Conservation (phyloP, 208 protist genomes). For the Novymonas esmeraldas region DNA sequence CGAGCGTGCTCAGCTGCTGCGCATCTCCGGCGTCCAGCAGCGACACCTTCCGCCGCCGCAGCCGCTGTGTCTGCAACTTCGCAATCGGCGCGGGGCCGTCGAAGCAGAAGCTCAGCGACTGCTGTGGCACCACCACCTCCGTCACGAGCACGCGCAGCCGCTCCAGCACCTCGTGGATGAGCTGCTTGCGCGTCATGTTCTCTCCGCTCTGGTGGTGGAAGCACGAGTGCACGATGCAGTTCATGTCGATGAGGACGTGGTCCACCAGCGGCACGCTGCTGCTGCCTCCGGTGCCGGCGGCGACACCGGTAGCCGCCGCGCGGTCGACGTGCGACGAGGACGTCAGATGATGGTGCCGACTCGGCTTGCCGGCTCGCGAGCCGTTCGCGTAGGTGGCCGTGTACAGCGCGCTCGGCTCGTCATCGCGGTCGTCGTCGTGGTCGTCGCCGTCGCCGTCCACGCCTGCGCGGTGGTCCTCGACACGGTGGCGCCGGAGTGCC, state of each 20-base stretch:
- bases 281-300: not conserved
- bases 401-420: not conserved
- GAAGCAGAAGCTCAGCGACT: slow-evolving; percentile 79
- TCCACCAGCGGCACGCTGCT: slow-evolving; percentile 31
- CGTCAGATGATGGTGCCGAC: not conserved
- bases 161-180: slow-evolving; percentile 80
- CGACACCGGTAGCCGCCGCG: not conserved
- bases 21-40: slow-evolving; percentile 51
- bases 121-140: slow-evolving; percentile 54
- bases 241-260: slow-evolving; percentile 87
- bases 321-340: slow-evolving; percentile 18
- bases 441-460: not conserved
- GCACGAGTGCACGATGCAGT: slow-evolving; percentile 86
- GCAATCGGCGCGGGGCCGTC: slow-evolving; percentile 83
- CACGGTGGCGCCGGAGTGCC: slow-evolving; percentile 23
- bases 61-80: slow-evolving; percentile 84
- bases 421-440: slow-evolving; percentile 1
- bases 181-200: slow-evolving; percentile 53
- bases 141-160: slow-evolving; percentile 71
- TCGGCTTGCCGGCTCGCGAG: not conserved
- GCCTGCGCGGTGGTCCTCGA: slow-evolving; percentile 10
- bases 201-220: slow-evolving; percentile 35
- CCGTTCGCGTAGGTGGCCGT: too few relatives aligned
- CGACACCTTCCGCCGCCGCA: slow-evolving; percentile 69
- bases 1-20: slow-evolving; percentile 65